A percentile compares a stretch with the other conserved stretches of the same genome.
Conservation (phyloP, 768 basidiomycete species). For the Lepiota venenata region DNA sequence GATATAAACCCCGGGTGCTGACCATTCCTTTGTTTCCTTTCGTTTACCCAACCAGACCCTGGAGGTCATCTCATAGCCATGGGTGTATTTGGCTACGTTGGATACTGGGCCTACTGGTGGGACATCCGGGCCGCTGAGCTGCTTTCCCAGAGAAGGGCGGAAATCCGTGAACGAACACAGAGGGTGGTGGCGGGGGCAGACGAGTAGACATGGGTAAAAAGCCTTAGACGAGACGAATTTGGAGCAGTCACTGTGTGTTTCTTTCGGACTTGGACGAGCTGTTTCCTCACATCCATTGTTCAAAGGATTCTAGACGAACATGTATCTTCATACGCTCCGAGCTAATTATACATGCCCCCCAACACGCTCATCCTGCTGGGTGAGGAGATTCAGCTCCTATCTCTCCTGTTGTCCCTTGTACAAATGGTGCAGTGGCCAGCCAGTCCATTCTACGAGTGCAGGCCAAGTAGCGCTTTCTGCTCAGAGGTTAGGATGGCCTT, state of each 20-base stretch:
- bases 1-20: neutral
- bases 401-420: too few species aligned
- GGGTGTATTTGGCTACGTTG: conserved; percentile 64
- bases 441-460: too few species aligned
- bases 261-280: neutral
- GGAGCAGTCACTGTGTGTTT: neutral
- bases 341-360: too few species aligned
- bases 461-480: too few species aligned
- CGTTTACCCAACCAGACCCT: conserved; percentile 48
- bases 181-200: conserved; percentile 29
- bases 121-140: conserved; percentile 60
- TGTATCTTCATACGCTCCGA: neutral
- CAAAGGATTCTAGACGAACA: neutral
- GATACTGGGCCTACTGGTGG: conserved; percentile 74
- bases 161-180: conserved; percentile 52
- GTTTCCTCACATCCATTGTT: neutral
- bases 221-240: neutral
- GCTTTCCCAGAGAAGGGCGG: conserved; percentile 57
- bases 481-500: too few species aligned
- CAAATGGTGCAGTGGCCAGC: too few species aligned
- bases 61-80: conserved; percentile 69
- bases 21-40: conserved; percentile 8
- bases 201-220: conserved; percentile 7
- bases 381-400: too few species aligned
- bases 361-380: too few species aligned